Conservation (phyloP, 257 asterid species). For the Coffea eugenioides region DNA sequence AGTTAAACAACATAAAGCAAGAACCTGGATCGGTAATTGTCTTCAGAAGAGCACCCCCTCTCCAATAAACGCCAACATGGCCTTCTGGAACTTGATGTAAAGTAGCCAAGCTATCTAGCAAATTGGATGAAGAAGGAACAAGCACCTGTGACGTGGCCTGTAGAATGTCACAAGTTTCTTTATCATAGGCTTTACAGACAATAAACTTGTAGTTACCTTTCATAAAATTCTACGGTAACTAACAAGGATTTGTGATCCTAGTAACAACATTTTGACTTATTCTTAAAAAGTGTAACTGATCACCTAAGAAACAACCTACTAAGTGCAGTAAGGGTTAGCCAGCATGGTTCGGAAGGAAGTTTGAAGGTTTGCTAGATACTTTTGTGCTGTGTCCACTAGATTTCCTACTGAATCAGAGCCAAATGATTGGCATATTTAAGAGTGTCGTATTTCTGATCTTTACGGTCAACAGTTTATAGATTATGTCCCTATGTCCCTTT, state of each 20-base stretch:
- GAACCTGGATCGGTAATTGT: constrained; percentile 83
- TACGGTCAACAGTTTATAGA: too few species aligned
- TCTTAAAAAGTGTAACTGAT: not conserved
- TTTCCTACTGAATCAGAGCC: not conserved
- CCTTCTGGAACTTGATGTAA: constrained; percentile 99
- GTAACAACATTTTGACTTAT: not conserved
- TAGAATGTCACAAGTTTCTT: constrained; percentile 14
- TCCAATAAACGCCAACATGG: constrained; percentile 97
- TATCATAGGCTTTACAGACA: not conserved
- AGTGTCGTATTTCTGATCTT: not conserved
- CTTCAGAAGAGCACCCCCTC: constrained; percentile 95
- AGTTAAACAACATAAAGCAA: constrained; percentile 9
- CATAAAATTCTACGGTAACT: not conserved
- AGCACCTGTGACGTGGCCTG: constrained; percentile 47
- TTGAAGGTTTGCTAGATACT: not conserved
- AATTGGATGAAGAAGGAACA: constrained; percentile 46
- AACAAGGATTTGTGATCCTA: not conserved
- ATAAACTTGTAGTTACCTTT: not conserved
- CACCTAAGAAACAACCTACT: not conserved
- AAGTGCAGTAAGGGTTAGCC: not conserved
- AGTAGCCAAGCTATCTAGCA: constrained; percentile 49
- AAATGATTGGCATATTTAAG: not conserved
- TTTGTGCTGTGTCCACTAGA: too few species aligned
- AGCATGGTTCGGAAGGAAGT: not conserved
- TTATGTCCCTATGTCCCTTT: too few species aligned